These are phyloP conservation scores for Aegilops longissima DNA, from an alignment of 176 grass and related monocot species.

Conservation along the genomic window DNA sequence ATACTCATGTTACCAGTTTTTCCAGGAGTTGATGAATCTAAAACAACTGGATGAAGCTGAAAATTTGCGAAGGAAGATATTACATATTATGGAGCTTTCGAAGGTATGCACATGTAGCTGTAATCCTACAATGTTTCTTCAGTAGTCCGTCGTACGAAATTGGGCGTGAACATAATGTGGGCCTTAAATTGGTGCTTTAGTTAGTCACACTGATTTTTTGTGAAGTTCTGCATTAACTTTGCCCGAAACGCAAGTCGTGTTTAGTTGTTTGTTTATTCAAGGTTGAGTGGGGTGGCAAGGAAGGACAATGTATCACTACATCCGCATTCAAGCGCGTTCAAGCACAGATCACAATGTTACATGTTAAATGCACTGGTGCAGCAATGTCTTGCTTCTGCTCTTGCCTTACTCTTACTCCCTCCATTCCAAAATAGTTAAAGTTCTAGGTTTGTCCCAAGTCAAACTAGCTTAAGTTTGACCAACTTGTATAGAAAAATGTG, in stretches of 20 bases:
- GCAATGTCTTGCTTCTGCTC: not conserved
- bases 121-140: conserved; percentile 18
- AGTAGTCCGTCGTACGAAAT: not conserved
- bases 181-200: conserved; percentile 7
- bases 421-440: no score
- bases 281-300: not conserved
- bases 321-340: not conserved
- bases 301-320: not conserved
- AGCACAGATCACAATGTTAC: not conserved
- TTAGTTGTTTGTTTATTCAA: not conserved
- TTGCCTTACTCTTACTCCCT: not conserved
- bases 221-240: not conserved
- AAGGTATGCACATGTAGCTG: conserved; percentile 38
- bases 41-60: conserved; percentile 71
- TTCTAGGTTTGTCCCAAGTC: no score
- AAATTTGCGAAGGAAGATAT: conserved; percentile 90
- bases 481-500: no score
- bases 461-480: no score
- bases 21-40: conserved; percentile 67
- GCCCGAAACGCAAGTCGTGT: conserved; percentile 3
- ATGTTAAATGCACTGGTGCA: no score
- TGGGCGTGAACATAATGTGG: not conserved
- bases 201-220: conserved; percentile 5
- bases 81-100: conserved; percentile 71
- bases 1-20: conserved; percentile 1